Conservation (phyloP, 2,329 filamentous ascomycete species). For the Alternaria atra region DNA sequence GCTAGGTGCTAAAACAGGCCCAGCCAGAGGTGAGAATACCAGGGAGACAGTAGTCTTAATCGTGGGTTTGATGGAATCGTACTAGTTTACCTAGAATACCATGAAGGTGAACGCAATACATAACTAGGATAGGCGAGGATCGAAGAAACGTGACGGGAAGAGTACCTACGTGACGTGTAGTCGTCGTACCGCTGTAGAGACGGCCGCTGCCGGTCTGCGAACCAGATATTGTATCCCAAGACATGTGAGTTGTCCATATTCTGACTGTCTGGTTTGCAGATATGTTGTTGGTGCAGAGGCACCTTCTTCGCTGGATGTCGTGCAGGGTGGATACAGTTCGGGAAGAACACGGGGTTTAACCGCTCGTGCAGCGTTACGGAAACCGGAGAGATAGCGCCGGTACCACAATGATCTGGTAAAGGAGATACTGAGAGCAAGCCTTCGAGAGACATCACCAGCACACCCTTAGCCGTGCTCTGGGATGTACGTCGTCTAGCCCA, state of each 20-base stretch:
- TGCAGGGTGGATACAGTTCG: conserved; percentile 3
- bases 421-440: not conserved
- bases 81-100: not conserved
- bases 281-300: conserved; percentile 1
- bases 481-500: not conserved
- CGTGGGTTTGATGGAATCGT: not conserved
- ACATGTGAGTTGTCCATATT: not conserved
- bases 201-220: not conserved
- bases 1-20: not conserved
- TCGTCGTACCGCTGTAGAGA: not conserved
- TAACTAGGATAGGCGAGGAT: not conserved
- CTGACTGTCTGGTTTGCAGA: not conserved
- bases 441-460: not conserved
- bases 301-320: not conserved
- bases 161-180: not conserved
- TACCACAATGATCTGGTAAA: not conserved
- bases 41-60: not conserved
- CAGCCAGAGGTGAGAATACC: not conserved
- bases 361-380: not conserved
- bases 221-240: not conserved
- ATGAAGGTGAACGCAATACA: not conserved
- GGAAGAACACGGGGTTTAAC: not conserved
- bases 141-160: not conserved
- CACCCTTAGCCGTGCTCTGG: not conserved
- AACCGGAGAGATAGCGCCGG: not conserved